Conservation (phyloP, 225 moss, liverwort and hornwort species). For the Polytrichum formosum region DNA sequence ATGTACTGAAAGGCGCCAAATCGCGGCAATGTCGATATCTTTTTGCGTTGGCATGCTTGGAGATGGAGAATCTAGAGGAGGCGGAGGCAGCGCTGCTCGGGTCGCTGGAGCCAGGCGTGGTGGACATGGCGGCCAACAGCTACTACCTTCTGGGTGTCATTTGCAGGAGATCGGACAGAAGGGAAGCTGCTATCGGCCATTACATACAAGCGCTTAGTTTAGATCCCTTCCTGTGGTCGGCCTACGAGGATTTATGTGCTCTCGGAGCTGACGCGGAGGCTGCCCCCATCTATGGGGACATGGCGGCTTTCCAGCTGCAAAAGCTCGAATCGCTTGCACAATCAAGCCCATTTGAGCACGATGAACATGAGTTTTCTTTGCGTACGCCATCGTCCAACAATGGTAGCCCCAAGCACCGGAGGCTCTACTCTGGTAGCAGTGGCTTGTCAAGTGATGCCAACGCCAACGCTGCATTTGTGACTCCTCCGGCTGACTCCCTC, state of each 20-base stretch:
- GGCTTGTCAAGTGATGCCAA: slow-evolving; percentile 45
- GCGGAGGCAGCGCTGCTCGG: slow-evolving; percentile 79
- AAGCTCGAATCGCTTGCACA: slow-evolving; percentile 69
- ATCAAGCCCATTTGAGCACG: slow-evolving; percentile 45
- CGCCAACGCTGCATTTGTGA: slow-evolving; percentile 52
- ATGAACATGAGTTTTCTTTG: slow-evolving; percentile 70
- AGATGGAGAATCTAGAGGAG: slow-evolving; percentile 84
- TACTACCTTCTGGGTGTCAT: slow-evolving; percentile 88
- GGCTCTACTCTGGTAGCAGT: slow-evolving; percentile 52
- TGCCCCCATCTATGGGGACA: slow-evolving; percentile 64
- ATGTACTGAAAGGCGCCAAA: slow-evolving; percentile 87
- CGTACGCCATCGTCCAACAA: slow-evolving; percentile 61
- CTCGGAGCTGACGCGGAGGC: slow-evolving; percentile 97
- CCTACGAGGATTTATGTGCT: slow-evolving; percentile 86
- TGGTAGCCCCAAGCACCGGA: slow-evolving; percentile 81
- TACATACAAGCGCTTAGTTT: slow-evolving; percentile 78
- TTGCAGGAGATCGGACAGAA: slow-evolving; percentile 86
- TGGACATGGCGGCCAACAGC: slow-evolving; percentile 63
- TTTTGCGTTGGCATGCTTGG: slow-evolving; percentile 88
- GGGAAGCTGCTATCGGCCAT: slow-evolving; percentile 82
- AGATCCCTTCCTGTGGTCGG: slow-evolving; percentile 95
- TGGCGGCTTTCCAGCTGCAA: slow-evolving; percentile 60
- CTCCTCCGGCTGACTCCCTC: slow-evolving; percentile 47
- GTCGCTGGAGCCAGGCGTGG: slow-evolving; percentile 54
- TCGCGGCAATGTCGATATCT: slow-evolving; percentile 88